A percentile compares a stretch with the other conserved stretches of the same genome.
Conservation (phyloP, 139 green algal genomes). For the Mychonastes homosphaera region DNA sequence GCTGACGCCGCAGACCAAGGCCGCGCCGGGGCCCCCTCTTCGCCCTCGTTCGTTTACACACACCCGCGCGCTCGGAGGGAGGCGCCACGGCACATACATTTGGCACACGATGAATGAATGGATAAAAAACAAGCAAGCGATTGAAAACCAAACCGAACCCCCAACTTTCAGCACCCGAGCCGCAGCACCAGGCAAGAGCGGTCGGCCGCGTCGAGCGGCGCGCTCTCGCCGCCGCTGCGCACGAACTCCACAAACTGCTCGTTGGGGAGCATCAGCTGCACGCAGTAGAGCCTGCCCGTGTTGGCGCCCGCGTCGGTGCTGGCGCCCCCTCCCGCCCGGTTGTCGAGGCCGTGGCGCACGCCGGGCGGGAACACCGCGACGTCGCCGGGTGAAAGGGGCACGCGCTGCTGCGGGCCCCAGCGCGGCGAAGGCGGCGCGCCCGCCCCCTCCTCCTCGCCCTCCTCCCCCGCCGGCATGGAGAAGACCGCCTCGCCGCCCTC, state of each 20-base stretch:
- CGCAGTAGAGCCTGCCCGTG: constrained; percentile 40
- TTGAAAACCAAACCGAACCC: no score
- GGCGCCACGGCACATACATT: no score
- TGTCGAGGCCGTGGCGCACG: constrained; percentile 65
- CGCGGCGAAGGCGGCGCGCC: neutral
- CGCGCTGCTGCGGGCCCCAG: constrained; percentile 29
- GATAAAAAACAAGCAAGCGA: no score
- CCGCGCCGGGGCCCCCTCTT: no score
- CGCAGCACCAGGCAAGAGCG: constrained; percentile 34
- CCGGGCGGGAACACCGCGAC: constrained; percentile 62
- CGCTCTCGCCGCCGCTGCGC: constrained; percentile 26
- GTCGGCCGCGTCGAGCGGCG: constrained; percentile 28
- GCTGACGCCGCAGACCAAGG: no score
- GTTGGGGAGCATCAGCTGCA: constrained; percentile 77
- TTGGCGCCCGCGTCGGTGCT: no score
- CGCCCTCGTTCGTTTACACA: no score
- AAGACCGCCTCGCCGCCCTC: constrained; percentile 15
- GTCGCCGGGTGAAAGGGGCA: constrained; percentile 49
- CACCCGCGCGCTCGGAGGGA: no score
- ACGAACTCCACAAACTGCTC: constrained; percentile 77
- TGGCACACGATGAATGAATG: no score
- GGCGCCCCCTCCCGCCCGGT: no score
- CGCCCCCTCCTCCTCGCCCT: neutral
- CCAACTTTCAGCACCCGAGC: no score
- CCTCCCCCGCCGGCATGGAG: neutral